A percentile compares a stretch with the other conserved stretches of the same genome.
Evolutionary conservation across 176 grass and related monocot species (phyloP).

Genomic region (Dendrocalamus sinicus): DNA sequence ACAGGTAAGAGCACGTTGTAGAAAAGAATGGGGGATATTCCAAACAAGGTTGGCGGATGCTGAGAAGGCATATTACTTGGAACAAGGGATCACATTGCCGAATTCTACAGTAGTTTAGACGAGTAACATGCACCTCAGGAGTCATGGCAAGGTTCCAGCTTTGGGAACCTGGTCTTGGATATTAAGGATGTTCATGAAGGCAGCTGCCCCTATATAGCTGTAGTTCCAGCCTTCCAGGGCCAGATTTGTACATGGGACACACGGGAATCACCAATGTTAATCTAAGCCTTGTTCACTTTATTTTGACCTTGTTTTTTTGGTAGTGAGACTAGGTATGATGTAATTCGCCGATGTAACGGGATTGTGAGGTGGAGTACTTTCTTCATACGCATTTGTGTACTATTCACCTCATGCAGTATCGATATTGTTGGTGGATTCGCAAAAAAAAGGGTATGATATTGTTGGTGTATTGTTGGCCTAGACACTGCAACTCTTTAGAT

Average conservation of each 20-base stretch:
- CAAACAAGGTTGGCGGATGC: slow-evolving; percentile 73
- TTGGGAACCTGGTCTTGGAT: slow-evolving; percentile 24
- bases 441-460: too few species aligned
- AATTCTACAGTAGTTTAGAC: slow-evolving; percentile 61
- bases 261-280: slow-evolving; percentile 15
- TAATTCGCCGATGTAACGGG: slow-evolving; percentile 36
- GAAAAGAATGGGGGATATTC: slow-evolving; percentile 92
- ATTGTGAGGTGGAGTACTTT: neutral
- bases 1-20: slow-evolving; percentile 83
- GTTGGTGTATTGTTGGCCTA: too few species aligned
- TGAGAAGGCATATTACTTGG: slow-evolving; percentile 77
- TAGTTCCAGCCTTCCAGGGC: slow-evolving; percentile 1
- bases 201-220: slow-evolving; percentile 21
- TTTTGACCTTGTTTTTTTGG: slow-evolving; percentile 39
- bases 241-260: slow-evolving; percentile 54
- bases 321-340: slow-evolving; percentile 46
- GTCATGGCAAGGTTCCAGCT: slow-evolving; percentile 35
- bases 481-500: too few species aligned
- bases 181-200: slow-evolving; percentile 12
- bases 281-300: slow-evolving; percentile 22
- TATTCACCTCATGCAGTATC: slow-evolving; percentile 17
- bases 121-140: neutral
- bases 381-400: slow-evolving; percentile 33
- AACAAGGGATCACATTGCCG: slow-evolving; percentile 61
- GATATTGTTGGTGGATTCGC: too few species aligned